Percentiles rank a stretch among this genome's conserved stretches.
These are phyloP conservation scores for Ulvella scutata DNA, from an alignment of 139 green algal species.

Conservation along the genomic window DNA sequence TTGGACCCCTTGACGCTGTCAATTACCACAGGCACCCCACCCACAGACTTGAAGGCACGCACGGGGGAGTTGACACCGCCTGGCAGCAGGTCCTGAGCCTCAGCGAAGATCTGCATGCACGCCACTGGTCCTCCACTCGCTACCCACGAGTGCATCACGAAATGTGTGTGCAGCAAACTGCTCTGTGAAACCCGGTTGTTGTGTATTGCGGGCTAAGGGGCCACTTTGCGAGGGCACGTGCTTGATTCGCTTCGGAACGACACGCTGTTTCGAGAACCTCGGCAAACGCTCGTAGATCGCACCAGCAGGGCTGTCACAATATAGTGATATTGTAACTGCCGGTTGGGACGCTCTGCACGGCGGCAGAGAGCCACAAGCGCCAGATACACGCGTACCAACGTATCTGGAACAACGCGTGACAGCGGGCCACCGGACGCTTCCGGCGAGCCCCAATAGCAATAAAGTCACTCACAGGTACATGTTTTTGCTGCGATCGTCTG, in stretches of 20 bases:
- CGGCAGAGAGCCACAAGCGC: too few species aligned
- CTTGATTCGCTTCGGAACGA: not conserved
- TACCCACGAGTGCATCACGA: not conserved
- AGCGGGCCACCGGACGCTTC: too few species aligned
- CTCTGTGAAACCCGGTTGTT: not conserved
- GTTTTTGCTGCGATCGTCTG: not conserved
- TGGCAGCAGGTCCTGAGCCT: constrained; percentile 82
- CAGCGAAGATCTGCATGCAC: constrained; percentile 69
- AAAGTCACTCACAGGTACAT: not conserved
- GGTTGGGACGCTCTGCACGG: too few species aligned
- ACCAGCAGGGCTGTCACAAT: too few species aligned
- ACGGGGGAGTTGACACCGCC: constrained; percentile 97
- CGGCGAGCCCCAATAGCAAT: not conserved
- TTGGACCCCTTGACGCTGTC: constrained; percentile 90
- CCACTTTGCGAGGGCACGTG: not conserved
- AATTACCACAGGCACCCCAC: constrained; percentile 92
- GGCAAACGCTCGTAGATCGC: too few species aligned
- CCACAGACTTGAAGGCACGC: constrained; percentile 94
- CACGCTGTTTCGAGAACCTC: too few species aligned
- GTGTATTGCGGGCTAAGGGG: not conserved
- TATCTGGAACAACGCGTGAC: too few species aligned
- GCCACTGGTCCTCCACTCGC: too few species aligned
- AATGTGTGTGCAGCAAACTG: not conserved
- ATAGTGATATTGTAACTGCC: too few species aligned
- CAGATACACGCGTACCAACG: too few species aligned